Evolutionary conservation across 805 yeast genomes (phyloP), one percentile per base, ranked within the genome.

Genomic region (Clavispora phyllophila): DNA sequence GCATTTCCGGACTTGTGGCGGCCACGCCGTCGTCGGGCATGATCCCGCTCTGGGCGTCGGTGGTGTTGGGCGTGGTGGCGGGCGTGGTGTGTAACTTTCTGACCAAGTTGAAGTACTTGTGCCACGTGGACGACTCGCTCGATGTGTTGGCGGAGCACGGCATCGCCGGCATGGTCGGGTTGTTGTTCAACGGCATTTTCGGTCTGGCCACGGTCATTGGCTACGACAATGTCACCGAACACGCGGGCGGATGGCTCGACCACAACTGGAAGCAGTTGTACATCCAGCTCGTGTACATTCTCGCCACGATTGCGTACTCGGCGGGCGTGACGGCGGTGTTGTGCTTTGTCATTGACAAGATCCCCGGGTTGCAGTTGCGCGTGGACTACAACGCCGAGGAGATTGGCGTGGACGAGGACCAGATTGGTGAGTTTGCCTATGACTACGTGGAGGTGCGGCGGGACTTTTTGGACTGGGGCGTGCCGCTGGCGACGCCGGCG

Each of bases 111-210:
- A 91, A 91, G 66, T 87, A 84, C 60, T 66, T 87, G 49, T 68
- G 85, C 37, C 75, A 76, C 45, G 89, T 91, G 40, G 98, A 93
- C 63, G 99, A 91, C 67, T 82, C 96, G 2, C 70, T 93, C 54
- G 98, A 93, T 83, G 81, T 89, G 40, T 75, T 91, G 61, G 98
- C 98, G n/a, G 98, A 91, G 79, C 99, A 91, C 82, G 98, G 96
- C 39, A 75, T 91, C 54, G 98, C 97, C 0, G 99, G 99, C 25
- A 75, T 90, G 37, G 75, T 91, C 36, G 98, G 99, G 0, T 72
- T 90, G 37, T 44, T 91, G n/a, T 89, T 88, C 69, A 89, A 88
- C 59, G 96, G 87, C 0, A 59, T 91, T 1, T 90, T 93, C 59
- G 97, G 87, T 13, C 87, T 90, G 6, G 78, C 84, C 42, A 84